Evolutionary conservation across 148 eudicot species (phyloP).

Genomic region (Vaccinium vitisidaea): DNA sequence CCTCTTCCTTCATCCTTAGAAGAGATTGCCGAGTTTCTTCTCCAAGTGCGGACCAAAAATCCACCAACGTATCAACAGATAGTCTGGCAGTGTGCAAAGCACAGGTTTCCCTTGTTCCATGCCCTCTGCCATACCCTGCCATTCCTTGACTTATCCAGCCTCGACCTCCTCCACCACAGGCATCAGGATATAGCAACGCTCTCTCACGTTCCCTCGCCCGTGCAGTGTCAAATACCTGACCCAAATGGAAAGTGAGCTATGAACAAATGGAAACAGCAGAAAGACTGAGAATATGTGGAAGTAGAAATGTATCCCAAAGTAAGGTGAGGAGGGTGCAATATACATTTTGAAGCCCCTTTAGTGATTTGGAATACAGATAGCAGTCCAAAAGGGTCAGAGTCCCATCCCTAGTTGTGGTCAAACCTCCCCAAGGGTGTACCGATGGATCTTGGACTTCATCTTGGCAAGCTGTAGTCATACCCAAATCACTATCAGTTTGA

Average conservation of each 20-base stretch:
- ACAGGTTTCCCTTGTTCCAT: conserved; percentile 93
- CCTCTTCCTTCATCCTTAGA: conserved; percentile 95
- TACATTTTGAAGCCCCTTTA: conserved; percentile 86
- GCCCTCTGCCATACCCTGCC: conserved; percentile 84
- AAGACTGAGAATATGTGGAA: background rate
- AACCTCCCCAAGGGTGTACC: conserved; percentile 97
- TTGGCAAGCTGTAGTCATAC: conserved; percentile 35
- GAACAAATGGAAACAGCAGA: conserved; percentile 12
- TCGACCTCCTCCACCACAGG: conserved; percentile 96
- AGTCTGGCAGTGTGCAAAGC: conserved; percentile 97
- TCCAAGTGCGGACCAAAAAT: conserved; percentile 98
- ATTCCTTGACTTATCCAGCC: conserved; percentile 98
- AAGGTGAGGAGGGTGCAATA: conserved; percentile 18
- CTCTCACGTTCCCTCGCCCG: conserved; percentile 93
- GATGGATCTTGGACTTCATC: conserved; percentile 87
- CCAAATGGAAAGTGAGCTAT: conserved; percentile 20
- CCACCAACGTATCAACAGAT: conserved; percentile 95
- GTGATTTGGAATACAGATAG: conserved; percentile 68
- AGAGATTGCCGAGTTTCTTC: conserved; percentile 91
- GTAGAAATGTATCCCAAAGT: background rate
- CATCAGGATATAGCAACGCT: conserved; percentile 93
- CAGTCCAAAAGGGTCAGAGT: conserved; percentile 83
- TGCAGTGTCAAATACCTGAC: conserved; percentile 95
- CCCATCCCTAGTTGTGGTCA: conserved; percentile 76
- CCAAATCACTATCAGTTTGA: conserved; percentile 35